phyloP scores from a whole-genome alignment of 495 filamentous ascomycete genomes.

The Symbiotaphrina buchneri region DNA sequence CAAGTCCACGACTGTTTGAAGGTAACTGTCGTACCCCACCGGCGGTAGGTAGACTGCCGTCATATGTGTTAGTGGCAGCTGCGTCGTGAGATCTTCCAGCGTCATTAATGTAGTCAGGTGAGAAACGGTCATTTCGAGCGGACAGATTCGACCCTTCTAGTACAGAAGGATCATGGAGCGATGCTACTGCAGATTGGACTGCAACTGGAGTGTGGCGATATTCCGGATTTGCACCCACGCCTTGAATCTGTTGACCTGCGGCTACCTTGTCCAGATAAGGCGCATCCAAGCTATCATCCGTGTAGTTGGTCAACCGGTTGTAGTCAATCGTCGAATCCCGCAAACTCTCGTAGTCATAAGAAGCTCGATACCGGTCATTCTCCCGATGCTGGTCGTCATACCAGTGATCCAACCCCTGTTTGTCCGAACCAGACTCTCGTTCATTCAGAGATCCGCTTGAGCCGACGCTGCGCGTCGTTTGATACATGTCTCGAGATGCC shows the following conservation, averaged over 20 bases:
- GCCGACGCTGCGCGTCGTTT: constrained; percentile 19
- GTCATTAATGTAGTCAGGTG: no score
- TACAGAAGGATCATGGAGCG: constrained; percentile 61
- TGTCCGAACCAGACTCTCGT: constrained; percentile 8
- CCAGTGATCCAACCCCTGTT: constrained; percentile 21
- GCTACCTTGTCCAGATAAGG: constrained; percentile 34
- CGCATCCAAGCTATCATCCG: constrained; percentile 41
- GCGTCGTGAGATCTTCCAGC: no score
- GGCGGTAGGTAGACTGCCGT: no score
- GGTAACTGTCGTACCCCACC: no score
- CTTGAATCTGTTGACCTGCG: constrained; percentile 43
- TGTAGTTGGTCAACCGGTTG: constrained; percentile 34
- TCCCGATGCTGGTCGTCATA: constrained; percentile 28
- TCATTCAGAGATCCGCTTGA: constrained; percentile 18
- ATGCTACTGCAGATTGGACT: constrained; percentile 75
- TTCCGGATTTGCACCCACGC: constrained; percentile 46
- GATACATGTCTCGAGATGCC: constrained; percentile 22
- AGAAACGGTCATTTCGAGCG: no score
- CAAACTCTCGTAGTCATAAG: constrained; percentile 21
- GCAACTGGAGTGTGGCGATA: constrained; percentile 46
- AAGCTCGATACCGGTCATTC: constrained; percentile 26
- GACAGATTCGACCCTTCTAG: constrained; percentile 13
- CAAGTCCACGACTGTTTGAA: no score
- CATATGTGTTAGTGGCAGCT: no score
- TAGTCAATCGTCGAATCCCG: constrained; percentile 25